Conservation (phyloP, 768 basidiomycete genomes). For the Trametes punicea region DNA sequence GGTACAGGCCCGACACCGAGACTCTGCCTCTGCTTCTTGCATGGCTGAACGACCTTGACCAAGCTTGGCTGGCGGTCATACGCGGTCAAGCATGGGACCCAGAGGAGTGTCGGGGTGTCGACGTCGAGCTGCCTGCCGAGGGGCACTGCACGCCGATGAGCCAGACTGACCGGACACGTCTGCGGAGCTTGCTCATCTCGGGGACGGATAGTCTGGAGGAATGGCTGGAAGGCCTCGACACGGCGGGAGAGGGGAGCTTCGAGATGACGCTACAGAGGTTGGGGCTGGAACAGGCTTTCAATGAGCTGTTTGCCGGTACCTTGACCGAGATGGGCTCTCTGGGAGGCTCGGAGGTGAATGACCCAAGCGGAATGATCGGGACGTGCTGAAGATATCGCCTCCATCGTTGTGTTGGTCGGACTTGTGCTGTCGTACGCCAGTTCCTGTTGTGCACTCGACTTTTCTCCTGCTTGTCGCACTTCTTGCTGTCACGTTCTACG, state of each 20-base stretch:
- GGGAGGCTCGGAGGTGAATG: slow-evolving; percentile 25
- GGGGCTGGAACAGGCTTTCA: slow-evolving; percentile 59
- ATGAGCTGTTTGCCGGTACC: slow-evolving; percentile 60
- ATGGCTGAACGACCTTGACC: slow-evolving; percentile 71
- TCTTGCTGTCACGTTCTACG: too few species aligned
- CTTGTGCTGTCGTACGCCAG: not conserved
- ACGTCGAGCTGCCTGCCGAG: slow-evolving; percentile 38
- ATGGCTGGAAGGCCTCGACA: slow-evolving; percentile 48
- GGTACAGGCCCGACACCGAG: slow-evolving; percentile 49
- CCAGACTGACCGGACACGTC: slow-evolving; percentile 70
- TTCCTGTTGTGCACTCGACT: not conserved
- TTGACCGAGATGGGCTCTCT: slow-evolving; percentile 57
- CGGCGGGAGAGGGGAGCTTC: slow-evolving; percentile 26
- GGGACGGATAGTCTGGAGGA: slow-evolving; percentile 64
- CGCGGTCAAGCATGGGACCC: slow-evolving; percentile 67
- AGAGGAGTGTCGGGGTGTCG: slow-evolving; percentile 35
- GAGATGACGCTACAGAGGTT: slow-evolving; percentile 42
- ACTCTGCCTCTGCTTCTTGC: slow-evolving; percentile 54
- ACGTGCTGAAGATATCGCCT: slow-evolving; percentile 22
- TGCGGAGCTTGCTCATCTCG: slow-evolving; percentile 61
- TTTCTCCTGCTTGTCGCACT: too few species aligned
- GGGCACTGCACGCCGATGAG: slow-evolving; percentile 48
- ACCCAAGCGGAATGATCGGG: slow-evolving; percentile 25
- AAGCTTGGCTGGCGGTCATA: slow-evolving; percentile 68
- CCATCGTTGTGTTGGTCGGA: not conserved